Evolutionary conservation across 2,329 filamentous ascomycete species (phyloP).

Genomic region (Neopestalotiopsis sp.): DNA sequence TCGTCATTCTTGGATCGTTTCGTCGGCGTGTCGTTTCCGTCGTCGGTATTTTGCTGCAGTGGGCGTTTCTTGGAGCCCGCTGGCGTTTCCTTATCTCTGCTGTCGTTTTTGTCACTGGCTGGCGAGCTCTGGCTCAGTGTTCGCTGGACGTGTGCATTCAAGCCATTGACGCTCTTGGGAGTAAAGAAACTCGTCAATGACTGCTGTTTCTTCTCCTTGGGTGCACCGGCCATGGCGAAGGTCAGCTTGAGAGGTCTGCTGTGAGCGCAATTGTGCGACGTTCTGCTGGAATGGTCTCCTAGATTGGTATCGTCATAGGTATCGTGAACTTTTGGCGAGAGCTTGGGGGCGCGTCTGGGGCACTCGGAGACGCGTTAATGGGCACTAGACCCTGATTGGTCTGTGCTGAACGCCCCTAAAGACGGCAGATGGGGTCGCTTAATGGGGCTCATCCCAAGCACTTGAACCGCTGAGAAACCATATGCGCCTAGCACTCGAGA

Average conservation of each 20-base stretch:
- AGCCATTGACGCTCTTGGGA: constrained; percentile 60
- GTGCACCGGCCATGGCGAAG: constrained; percentile 41
- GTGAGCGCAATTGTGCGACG: not conserved
- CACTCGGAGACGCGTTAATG: constrained; percentile 14
- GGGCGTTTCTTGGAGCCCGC: constrained; percentile 54
- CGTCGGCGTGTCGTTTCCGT: constrained; percentile 46
- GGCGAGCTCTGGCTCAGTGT: constrained; percentile 30
- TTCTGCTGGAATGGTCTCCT: not conserved
- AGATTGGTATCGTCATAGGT: not conserved
- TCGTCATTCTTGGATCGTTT: constrained; percentile 52
- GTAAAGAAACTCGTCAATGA: constrained; percentile 89
- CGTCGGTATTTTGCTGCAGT: constrained; percentile 52
- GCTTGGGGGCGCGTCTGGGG: constrained; percentile 7
- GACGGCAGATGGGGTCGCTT: not conserved
- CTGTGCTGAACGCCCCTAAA: not conserved
- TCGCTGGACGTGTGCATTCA: constrained; percentile 43
- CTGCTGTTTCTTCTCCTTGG: constrained; percentile 71
- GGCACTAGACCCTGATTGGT: not conserved
- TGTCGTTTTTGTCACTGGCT: not conserved
- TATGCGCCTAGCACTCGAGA: too few relatives aligned
- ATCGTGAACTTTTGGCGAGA: constrained; percentile 4
- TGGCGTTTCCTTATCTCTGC: constrained; percentile 24
- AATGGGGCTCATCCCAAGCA: not conserved
- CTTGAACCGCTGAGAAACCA: not conserved
- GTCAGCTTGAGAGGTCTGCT: not conserved